These are phyloP conservation scores for Calcarisporium arbuscula DNA, from an alignment of 2,329 filamentous ascomycete species.

Conservation along the genomic window DNA sequence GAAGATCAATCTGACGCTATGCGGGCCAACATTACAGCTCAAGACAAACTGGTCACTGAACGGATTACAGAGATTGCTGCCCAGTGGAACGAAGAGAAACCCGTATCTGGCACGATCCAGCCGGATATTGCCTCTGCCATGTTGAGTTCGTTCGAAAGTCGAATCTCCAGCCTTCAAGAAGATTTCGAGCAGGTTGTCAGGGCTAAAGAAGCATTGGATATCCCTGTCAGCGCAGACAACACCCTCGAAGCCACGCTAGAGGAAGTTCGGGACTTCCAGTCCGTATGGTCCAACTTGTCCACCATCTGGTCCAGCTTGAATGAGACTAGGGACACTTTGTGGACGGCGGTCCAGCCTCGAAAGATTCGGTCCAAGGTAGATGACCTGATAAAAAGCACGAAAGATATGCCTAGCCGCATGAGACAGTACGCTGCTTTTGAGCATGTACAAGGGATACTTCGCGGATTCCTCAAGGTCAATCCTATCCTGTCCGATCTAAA, in stretches of 20 bases:
- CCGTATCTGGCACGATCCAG: conserved; percentile 87
- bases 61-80: conserved; percentile 79
- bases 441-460: conserved; percentile 87
- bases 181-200: conserved; percentile 92
- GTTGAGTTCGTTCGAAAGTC: conserved; percentile 73
- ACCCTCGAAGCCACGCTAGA: conserved; percentile 82
- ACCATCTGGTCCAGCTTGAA: conserved; percentile 97
- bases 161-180: conserved; percentile 76
- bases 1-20: conserved; percentile 94
- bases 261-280: conserved; percentile 98
- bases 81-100: conserved; percentile 95
- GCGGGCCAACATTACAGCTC: conserved; percentile 87
- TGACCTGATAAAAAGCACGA: conserved; percentile 91
- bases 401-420: conserved; percentile 99
- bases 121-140: conserved; percentile 83
- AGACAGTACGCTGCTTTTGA: conserved; percentile 99
- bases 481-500: conserved; percentile 82
- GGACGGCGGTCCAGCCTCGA: conserved; percentile 91
- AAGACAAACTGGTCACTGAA: conserved; percentile 85
- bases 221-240: conserved; percentile 73
- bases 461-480: conserved; percentile 87
- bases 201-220: conserved; percentile 91
- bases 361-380: conserved; percentile 89
- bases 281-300: conserved; percentile 91
- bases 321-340: conserved; percentile 84